These are phyloP conservation scores for Paracoccidioides brasiliensis DNA, from an alignment of 2,329 filamentous ascomycete species.

Conservation along the genomic window DNA sequence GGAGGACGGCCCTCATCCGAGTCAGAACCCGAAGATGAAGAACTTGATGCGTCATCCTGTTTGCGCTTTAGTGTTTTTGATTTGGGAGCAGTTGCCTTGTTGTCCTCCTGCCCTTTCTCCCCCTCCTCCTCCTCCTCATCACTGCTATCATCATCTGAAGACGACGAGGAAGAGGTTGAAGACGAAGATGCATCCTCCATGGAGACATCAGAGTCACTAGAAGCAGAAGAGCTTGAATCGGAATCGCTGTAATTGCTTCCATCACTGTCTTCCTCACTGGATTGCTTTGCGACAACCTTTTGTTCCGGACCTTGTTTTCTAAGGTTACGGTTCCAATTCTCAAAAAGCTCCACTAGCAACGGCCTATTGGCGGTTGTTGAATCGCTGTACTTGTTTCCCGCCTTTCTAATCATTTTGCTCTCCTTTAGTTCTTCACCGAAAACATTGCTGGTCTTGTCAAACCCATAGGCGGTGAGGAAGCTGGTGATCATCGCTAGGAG, in stretches of 20 bases:
- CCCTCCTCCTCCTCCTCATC: conserved; percentile 34
- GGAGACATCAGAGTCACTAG: conserved; percentile 31
- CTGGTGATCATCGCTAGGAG: conserved; percentile 53
- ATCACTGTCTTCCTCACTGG: conserved; percentile 7
- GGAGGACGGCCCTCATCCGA: conserved; percentile 19
- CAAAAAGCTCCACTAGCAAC: conserved; percentile 30
- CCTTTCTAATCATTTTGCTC: conserved; percentile 16
- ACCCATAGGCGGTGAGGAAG: conserved; percentile 56
- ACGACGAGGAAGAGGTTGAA: conserved; percentile 26
- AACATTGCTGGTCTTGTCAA: conserved; percentile 46
- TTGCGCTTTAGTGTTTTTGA: conserved; percentile 45
- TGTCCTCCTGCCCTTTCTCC: conserved; percentile 14
- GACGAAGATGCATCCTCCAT: conserved; percentile 31
- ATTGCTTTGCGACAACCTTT: conserved; percentile 5
- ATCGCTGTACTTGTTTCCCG: conserved; percentile 17
- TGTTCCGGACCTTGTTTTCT: conserved; percentile 13
- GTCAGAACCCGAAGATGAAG: conserved; percentile 23
- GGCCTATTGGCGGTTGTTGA: conserved; percentile 17
- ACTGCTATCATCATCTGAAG: conserved; percentile 35
- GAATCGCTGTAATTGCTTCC: conserved; percentile 19
- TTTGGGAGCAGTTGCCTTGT: conserved; percentile 23
- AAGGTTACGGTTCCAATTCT: conserved; percentile 10
- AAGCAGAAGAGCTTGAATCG: conserved; percentile 20
- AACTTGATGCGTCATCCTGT: conserved; percentile 34
- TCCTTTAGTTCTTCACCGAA: conserved; percentile 50